These are phyloP conservation scores for Sarocladium kiliense DNA, from an alignment of 2,329 filamentous ascomycete genomes.

Conservation along the genomic window DNA sequence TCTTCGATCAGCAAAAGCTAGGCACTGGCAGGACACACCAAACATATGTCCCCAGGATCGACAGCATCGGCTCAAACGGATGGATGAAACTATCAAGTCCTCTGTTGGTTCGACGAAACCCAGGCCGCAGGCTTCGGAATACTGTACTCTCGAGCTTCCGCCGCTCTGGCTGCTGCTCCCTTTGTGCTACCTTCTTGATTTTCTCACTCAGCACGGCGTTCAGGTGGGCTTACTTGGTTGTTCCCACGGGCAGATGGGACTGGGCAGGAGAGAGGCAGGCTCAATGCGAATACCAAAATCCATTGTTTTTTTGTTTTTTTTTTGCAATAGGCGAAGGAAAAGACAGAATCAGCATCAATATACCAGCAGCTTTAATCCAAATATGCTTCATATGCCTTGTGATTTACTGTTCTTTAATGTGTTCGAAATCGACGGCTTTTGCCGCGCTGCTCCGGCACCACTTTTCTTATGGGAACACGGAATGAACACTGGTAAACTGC, in stretches of 20 bases:
- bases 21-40: no score
- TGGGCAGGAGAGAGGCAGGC: neutral
- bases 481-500: no score
- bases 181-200: slow-evolving; percentile 15
- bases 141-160: neutral
- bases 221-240: neutral
- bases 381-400: no score
- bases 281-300: slow-evolving; percentile 4
- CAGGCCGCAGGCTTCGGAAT: neutral
- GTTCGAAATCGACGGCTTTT: no score
- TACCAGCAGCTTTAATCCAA: neutral
- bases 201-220: slow-evolving; percentile 11
- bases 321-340: neutral
- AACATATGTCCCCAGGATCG: neutral
- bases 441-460: no score
- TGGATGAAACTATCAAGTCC: neutral
- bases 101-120: neutral
- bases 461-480: no score
- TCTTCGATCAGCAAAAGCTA: neutral
- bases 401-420: no score
- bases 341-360: slow-evolving; percentile 4
- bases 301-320: slow-evolving; percentile 3
- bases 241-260: neutral
- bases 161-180: neutral
- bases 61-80: neutral